Base-by-base conservation (phyloP, 176 grass and related monocot species). In the Carex scoparia region DNA sequence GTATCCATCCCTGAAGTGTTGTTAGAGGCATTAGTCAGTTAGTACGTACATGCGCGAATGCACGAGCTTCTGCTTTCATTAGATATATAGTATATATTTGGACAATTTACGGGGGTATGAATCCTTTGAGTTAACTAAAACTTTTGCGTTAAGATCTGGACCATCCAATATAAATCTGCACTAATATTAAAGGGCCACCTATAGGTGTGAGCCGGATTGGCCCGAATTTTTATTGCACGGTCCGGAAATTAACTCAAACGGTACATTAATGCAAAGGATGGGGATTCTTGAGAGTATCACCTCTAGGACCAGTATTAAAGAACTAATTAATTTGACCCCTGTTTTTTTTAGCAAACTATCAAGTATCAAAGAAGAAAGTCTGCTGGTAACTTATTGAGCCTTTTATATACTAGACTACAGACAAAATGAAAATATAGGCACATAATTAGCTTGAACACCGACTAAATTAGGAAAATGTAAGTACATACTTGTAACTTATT, bases 1-100 rank as follows among this genome's bases (percentile, higher is more conserved):
- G 86, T 79, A 94, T 89, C 93, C 90, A 94, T 10, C 71, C 86
- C 92, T 90, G 61, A 23, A 67, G n/a, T 27, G 16, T 64, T 53
- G 14, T 62, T 40, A 71, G 48, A 13, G 16, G 27, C 3, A 14
- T 40, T 48, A 44, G 14, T 64, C 31, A 74, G 19, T 64, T 18
- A 74, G 19, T 75, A 7, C 23, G 71, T 28, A 54, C 71, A 28
- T 2, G 10, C 30, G 7, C 33, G 9, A 35, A 1, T 35, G 33
- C 1, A 35, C 33, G 19, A 14, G 46, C n/a, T 51, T 53, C 19
- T 14, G 3, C 3, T 74, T 51, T 10, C 46, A 74, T 74, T 53
- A 14, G 19, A 5, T 74, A 74, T 44, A 74, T 53, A 53, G 23
- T 2, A 32, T 65, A 65, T 32, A 28, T 51, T 23, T 28, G 1